Percentiles rank a stretch among this genome's conserved stretches.
Evolutionary conservation across 2,329 filamentous ascomycete genomes (phyloP).

Genomic region (Coniochaeta hoffmannii): DNA sequence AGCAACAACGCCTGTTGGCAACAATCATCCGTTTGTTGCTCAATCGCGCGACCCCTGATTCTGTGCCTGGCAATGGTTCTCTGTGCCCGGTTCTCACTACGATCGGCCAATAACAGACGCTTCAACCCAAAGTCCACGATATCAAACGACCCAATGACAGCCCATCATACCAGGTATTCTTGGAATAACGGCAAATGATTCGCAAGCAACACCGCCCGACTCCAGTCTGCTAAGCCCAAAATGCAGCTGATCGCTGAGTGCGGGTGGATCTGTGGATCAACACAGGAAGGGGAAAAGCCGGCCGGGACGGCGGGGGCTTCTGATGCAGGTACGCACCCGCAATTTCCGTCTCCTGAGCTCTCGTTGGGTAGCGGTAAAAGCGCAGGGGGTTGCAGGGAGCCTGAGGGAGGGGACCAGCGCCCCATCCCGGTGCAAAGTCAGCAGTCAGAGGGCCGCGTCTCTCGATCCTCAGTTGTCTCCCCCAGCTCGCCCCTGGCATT

Average conservation of each 20-base stretch:
- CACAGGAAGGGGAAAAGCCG: neutral
- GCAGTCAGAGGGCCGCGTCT: neutral
- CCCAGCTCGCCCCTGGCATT: neutral
- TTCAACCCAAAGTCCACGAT: neutral
- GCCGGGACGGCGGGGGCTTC: neutral
- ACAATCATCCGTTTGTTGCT: neutral
- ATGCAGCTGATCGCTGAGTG: neutral
- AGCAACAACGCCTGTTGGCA: too few species aligned
- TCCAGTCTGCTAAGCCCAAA: neutral
- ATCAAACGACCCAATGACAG: neutral
- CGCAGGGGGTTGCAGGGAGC: neutral
- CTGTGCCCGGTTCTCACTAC: neutral
- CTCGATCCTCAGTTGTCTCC: neutral
- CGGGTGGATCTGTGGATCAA: neutral
- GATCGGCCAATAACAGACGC: neutral
- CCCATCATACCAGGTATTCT: neutral
- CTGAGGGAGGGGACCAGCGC: neutral
- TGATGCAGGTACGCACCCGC: constrained; percentile 2
- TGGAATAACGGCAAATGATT: neutral
- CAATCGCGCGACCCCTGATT: neutral
- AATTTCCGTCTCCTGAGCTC: neutral
- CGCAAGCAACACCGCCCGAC: neutral
- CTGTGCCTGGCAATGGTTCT: neutral
- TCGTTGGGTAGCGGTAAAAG: neutral
- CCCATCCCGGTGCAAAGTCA: neutral